phyloP scores from a whole-genome alignment of 1,284 basidiomycete genomes.

The Puccinia polysora region DNA sequence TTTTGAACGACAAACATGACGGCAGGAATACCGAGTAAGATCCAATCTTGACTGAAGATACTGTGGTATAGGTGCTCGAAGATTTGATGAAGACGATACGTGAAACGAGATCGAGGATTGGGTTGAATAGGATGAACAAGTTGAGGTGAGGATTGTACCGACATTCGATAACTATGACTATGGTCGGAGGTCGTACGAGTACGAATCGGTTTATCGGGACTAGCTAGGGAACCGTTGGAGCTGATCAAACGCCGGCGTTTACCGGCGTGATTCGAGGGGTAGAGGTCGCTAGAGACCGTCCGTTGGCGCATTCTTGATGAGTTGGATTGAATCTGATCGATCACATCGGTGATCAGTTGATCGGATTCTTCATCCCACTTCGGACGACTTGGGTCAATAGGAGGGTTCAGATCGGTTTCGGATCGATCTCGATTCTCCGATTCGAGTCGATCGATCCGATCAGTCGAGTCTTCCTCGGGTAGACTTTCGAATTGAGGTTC shows the following conservation, averaged over 20 bases:
- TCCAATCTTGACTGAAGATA: constrained; percentile 46
- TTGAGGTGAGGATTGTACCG: constrained; percentile 16
- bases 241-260: constrained; percentile 22
- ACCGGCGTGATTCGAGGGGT: constrained; percentile 1
- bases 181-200: too few species aligned
- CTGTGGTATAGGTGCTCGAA: constrained; percentile 29
- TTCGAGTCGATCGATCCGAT: background rate
- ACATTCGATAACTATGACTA: constrained; percentile 14
- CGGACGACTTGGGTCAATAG: background rate
- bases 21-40: constrained; percentile 50
- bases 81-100: background rate
- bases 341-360: constrained; percentile 15
- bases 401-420: background rate
- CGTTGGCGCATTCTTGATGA: background rate
- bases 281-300: constrained; percentile 3
- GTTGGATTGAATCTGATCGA: constrained; percentile 15
- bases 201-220: background rate
- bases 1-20: constrained; percentile 53
- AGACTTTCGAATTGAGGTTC: background rate
- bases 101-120: background rate
- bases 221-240: constrained; percentile 4
- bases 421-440: background rate
- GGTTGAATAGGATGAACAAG: background rate
- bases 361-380: constrained; percentile 23
- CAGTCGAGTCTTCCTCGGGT: constrained; percentile 8